phyloP scores from a whole-genome alignment of 345 rosid species.

The Aquilaria malaccensis region DNA sequence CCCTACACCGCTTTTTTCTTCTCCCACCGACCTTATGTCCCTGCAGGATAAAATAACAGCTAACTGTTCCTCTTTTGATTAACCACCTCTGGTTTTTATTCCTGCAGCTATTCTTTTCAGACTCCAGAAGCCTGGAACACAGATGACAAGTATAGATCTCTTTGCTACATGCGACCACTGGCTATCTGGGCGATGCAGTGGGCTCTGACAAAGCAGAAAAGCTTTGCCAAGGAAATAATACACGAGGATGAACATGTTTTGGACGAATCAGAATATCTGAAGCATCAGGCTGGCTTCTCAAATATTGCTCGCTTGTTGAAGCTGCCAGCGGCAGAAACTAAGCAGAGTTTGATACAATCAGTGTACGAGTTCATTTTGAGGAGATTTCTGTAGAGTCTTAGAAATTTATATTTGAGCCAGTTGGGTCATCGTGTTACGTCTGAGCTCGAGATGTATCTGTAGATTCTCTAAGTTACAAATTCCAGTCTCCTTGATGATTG shows the following conservation, averaged over 20 bases:
- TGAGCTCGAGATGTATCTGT: too few species aligned
- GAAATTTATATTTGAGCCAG: too few species aligned
- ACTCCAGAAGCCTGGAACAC: constrained; percentile 70
- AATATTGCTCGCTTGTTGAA: constrained; percentile 51
- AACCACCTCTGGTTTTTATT: not conserved
- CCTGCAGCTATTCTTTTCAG: constrained; percentile 58
- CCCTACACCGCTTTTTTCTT: not conserved
- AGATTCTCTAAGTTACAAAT: too few species aligned
- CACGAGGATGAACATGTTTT: constrained; percentile 7
- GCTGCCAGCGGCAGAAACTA: constrained; percentile 29
- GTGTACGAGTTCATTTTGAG: constrained; percentile 39
- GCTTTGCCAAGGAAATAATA: constrained; percentile 18
- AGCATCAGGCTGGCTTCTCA: constrained; percentile 52
- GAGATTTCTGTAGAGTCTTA: constrained; percentile 9
- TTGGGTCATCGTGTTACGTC: too few species aligned
- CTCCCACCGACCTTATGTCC: not conserved
- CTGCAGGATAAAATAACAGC: not conserved
- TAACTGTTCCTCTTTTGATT: not conserved
- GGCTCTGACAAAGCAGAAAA: constrained; percentile 52
- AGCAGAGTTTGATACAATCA: constrained; percentile 34
- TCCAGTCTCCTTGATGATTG: too few species aligned
- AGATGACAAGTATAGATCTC: constrained; percentile 40
- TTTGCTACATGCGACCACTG: constrained; percentile 76
- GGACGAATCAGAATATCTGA: constrained; percentile 25
- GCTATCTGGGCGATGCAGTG: constrained; percentile 85